These are phyloP conservation scores for Populus simonii DNA, from an alignment of 345 rosid species.

Conservation along the genomic window DNA sequence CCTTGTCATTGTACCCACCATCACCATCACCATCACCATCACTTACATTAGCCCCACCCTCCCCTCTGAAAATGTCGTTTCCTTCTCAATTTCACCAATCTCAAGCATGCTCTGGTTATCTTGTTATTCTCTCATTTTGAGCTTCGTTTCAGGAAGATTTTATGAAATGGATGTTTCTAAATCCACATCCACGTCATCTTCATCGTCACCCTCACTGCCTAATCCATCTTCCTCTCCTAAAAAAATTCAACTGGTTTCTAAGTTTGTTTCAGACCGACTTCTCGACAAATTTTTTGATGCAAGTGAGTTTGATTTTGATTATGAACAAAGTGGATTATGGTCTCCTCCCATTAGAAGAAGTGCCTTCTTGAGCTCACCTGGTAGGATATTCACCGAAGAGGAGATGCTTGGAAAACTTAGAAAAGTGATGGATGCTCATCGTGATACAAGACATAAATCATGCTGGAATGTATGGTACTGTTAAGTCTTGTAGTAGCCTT, in stretches of 20 bases:
- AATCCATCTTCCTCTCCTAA: conserved; percentile 7
- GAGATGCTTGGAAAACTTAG: conserved; percentile 55
- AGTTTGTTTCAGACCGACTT: conserved; percentile 57
- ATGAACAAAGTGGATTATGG: conserved; percentile 61
- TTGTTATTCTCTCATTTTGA: background rate
- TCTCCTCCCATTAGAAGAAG: conserved; percentile 67
- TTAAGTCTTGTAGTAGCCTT: background rate
- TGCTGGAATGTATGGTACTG: conserved; percentile 21
- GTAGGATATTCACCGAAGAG: conserved; percentile 49
- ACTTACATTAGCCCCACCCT: background rate
- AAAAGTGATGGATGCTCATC: conserved; percentile 28
- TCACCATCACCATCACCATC: conserved; percentile 9
- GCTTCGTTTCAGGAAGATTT: background rate
- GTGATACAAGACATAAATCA: conserved; percentile 18
- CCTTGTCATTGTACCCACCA: conserved; percentile 31
- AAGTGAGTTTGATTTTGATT: conserved; percentile 59
- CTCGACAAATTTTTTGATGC: conserved; percentile 60
- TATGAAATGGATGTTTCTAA: conserved; percentile 23
- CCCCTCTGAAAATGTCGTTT: conserved; percentile 9
- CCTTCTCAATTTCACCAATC: conserved; percentile 6
- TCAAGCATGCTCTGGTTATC: no score
- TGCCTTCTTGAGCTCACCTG: conserved; percentile 55
- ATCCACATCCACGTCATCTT: conserved; percentile 31
- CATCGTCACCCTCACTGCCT: conserved; percentile 22
- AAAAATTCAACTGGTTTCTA: conserved; percentile 50